phyloP scores from a whole-genome alignment of 345 rosid species.

The Capsella bursapastoris region DNA sequence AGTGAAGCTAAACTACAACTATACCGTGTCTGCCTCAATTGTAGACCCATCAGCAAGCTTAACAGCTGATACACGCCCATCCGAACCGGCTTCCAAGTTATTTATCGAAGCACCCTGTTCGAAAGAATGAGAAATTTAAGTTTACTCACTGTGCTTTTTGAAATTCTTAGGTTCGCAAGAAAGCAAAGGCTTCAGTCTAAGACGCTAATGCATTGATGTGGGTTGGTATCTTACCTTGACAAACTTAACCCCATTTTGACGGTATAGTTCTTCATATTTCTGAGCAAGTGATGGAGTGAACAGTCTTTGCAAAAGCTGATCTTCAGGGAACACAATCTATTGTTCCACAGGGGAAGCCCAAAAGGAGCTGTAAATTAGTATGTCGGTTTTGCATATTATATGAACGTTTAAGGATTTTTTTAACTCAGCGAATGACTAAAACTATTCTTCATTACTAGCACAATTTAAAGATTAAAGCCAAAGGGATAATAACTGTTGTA shows the following conservation, averaged over 20 bases:
- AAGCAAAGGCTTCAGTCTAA: neutral
- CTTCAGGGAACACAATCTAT: constrained; percentile 84
- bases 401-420: neutral
- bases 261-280: constrained; percentile 81
- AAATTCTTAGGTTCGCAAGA: constrained; percentile 27
- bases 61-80: constrained; percentile 76
- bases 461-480: neutral
- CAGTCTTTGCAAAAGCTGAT: constrained; percentile 84
- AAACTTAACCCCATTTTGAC: constrained; percentile 80
- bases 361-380: constrained; percentile 19
- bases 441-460: constrained; percentile 1
- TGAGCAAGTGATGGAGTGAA: constrained; percentile 93
- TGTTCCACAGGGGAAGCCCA: constrained; percentile 33
- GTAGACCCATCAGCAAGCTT: constrained; percentile 87
- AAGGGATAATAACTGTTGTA: constrained; percentile 60
- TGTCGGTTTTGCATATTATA: neutral
- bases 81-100: constrained; percentile 74
- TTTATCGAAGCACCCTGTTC: constrained; percentile 77
- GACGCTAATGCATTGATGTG: neutral
- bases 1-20: constrained; percentile 23
- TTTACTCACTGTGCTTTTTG: constrained; percentile 22
- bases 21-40: constrained; percentile 81
- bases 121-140: constrained; percentile 29
- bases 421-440: neutral
- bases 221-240: constrained; percentile 56